These are phyloP conservation scores for Sporothrix curviconia DNA, from an alignment of 2,329 filamentous ascomycete genomes.

Conservation along the genomic window DNA sequence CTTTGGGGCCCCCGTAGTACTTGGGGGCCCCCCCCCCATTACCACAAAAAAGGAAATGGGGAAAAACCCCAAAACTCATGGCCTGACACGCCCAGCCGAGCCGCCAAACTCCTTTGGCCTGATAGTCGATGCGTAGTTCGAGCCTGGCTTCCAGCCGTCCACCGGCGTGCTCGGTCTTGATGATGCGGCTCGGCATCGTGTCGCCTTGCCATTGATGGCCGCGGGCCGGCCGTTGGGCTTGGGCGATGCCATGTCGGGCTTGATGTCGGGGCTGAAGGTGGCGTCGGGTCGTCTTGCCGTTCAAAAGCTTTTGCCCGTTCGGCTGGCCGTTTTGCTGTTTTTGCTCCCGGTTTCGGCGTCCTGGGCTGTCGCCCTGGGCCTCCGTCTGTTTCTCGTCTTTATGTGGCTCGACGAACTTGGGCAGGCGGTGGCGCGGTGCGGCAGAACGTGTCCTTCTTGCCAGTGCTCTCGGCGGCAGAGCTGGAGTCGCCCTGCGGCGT, in stretches of 20 bases:
- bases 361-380: constrained; percentile 22
- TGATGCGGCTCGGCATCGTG: constrained; percentile 15
- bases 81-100: constrained; percentile 64
- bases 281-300: constrained; percentile 25
- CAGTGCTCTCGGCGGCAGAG: constrained; percentile 36
- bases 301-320: no score
- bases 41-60: constrained; percentile 98
- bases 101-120: constrained; percentile 80
- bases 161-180: constrained; percentile 30
- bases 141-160: constrained; percentile 54
- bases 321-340: not conserved
- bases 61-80: constrained; percentile 94
- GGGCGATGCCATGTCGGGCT: constrained; percentile 18
- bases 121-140: constrained; percentile 58
- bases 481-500: constrained; percentile 45
- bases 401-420: constrained; percentile 47
- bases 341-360: no score
- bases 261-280: constrained; percentile 23
- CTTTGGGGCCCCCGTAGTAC: constrained; percentile 82
- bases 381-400: constrained; percentile 42
- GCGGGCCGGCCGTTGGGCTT: constrained; percentile 21
- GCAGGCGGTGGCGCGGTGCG: constrained; percentile 38
- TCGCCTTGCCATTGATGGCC: constrained; percentile 26
- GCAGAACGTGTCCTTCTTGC: constrained; percentile 17
- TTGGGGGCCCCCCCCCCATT: constrained; percentile 89